Base-by-base conservation (phyloP, 169 alveolate species). In the Eimeria brunetti region DNA sequence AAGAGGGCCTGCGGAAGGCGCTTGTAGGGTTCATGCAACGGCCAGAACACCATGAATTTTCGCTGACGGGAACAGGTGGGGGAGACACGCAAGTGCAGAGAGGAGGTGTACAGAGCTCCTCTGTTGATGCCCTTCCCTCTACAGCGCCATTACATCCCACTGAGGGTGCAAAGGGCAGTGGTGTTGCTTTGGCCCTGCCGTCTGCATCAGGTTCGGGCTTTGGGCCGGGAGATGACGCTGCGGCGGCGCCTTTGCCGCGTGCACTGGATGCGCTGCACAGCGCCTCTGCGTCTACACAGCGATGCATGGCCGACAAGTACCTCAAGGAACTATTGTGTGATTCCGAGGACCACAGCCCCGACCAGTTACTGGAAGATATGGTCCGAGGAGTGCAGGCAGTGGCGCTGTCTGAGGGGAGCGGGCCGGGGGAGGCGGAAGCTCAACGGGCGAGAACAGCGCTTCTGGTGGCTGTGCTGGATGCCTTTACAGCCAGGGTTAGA, bases 401-500 rank as follows among this genome's bases (percentile, higher is more conserved):
- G 71, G 71, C 71, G n/a, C 71, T 36, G n/a, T 22, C 16, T 5
- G 75, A n/a, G 20, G 75, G n/a, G 14, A 30, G 1, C 75, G 20
- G 9, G 27, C 75, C 75, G 75, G 38, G n/a, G 75, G 24, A n/a
- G 75, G 75, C 38, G 27, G 75, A 64, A n/a, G 75, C 75, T n/a
- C 75, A 64, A n/a, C 27, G 75, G 6, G 75, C 75, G 41, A 64
- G 75, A 64, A 27, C 41, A 7, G 75, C 75, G 75, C 38, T 64
- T 64, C 75, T 64, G 24, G 75, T 64, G 38, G 75, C 75, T 64
- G 75, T 64, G 2, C 41, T 64, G 38, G 75, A 27, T 2, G 41
- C 75, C 41, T 64, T 64, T 64, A 64, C 75, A 64, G 75, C 75
- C 75, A 64, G 75, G 18, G 75, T 64, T 38, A 30, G n/a, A 64